Evolutionary conservation across 768 basidiomycete species (phyloP), one percentile per base, ranked within the genome.

Genomic region (Lentinus brumalis): DNA sequence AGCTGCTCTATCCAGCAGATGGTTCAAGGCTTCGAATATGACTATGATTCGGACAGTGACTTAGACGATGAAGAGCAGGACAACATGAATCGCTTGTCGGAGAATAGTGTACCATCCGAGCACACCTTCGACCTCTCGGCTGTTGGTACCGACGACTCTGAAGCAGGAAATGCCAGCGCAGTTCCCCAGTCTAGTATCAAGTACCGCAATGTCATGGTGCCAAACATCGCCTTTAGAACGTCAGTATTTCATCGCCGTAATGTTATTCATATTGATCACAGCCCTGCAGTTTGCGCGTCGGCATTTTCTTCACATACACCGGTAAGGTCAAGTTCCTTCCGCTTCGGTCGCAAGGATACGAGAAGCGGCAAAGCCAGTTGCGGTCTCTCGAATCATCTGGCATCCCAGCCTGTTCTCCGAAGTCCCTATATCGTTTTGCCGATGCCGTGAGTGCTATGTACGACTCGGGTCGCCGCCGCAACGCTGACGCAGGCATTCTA

Each of bases 301-400:
- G 78, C 8, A 30, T 80, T 7, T 75, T 73, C 51, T 79, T 76
- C 58, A 65, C 79, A 2, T 78, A 78, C 53, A 79, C 76, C 1
- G 64, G 66, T 12, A 70, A 73, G 30, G 45, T 74, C 49, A 59
- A 54, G 31, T 80, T 78, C 59, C 55, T 64, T 10, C 71, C 74
- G 5, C 72, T 77, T 21, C 69, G 65, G 26, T 74, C 70, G 8
- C 59, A 66, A 15, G 12, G 56, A 40, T 15, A 14, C 32, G 40
- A 49, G n/a, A 64, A 50, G 4, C 44, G 38, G 45, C 53, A 26
- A 41, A 38, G 47, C 16, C 29, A 31, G n/a, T 53, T 44, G 41
- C 21, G 52, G 51, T 32, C 50, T 32, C 18, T 44, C 18, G 47
- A 31, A 8, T 40, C 50, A 31, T 30, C 38, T 7, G 56, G 39